Conservation (phyloP, 1,284 basidiomycete genomes). For the Malassezia furfur region DNA sequence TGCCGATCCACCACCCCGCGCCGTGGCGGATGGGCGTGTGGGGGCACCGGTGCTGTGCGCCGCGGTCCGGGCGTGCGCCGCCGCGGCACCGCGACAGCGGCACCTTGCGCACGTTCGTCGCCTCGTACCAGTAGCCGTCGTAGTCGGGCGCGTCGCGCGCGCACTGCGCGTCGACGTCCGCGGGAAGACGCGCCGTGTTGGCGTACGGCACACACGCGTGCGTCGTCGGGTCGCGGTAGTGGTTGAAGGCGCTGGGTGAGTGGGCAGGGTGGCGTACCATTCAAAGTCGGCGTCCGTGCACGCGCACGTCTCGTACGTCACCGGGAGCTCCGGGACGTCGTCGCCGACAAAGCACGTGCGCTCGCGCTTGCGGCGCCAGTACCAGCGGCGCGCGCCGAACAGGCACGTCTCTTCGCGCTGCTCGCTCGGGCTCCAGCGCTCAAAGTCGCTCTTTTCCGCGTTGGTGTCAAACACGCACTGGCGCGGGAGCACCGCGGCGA, state of each 20-base stretch:
- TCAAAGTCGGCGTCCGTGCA: slow-evolving; percentile 45
- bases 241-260: slow-evolving; percentile 36
- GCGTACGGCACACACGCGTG: slow-evolving; percentile 37
- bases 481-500: slow-evolving; percentile 56
- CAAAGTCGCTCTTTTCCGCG: slow-evolving; percentile 38
- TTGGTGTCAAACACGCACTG: slow-evolving; percentile 34
- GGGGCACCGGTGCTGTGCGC: slow-evolving; percentile 29
- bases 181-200: slow-evolving; percentile 20
- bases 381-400: slow-evolving; percentile 42
- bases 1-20: slow-evolving; percentile 36
- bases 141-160: slow-evolving; percentile 20
- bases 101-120: slow-evolving; percentile 40
- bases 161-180: slow-evolving; percentile 32
- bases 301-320: slow-evolving; percentile 27
- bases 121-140: slow-evolving; percentile 45
- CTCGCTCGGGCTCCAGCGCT: slow-evolving; percentile 45
- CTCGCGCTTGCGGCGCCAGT: slow-evolving; percentile 39
- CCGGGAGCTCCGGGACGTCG: slow-evolving; percentile 30
- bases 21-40: slow-evolving; percentile 26
- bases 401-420: slow-evolving; percentile 40
- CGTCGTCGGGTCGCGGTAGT: slow-evolving; percentile 29
- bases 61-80: slow-evolving; percentile 36
- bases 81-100: slow-evolving; percentile 38
- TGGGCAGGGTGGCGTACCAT: slow-evolving; percentile 18
- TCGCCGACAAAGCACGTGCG: slow-evolving; percentile 43